Base-by-base conservation (phyloP, 2,329 filamentous ascomycete species). In the Lasiodiplodia theobromae region DNA sequence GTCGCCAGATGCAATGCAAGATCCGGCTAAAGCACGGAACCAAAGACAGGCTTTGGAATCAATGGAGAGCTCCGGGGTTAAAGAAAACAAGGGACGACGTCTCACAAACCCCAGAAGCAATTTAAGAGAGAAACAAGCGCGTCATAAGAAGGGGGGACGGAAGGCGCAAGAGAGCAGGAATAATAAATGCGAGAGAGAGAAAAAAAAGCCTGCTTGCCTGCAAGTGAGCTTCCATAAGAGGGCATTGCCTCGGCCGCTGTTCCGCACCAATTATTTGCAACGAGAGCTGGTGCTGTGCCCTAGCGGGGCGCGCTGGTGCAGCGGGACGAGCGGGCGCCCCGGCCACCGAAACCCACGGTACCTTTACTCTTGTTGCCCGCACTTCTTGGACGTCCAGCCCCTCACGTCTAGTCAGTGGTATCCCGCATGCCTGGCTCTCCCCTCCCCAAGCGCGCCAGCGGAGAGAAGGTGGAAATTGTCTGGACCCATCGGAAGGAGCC, bases 31-130 rank as follows among this genome's bases (percentile, higher is more conserved):
- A 34, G 31, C 31, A 34, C 31, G 31, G 31, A 34, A 34, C 31
- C 31, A 34, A 34, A 34, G 31, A 34, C 31, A 34, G 31, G 31
- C 31, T 34, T 34, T 37, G 25, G 28, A 31, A 25, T 37, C 23
- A 54, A 6, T 28, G n/a, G 52, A 14, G 7, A 57, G 52, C 14
- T 12, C 16, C 25, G 31, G 31, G 4, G 23, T 37, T 10, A 25
- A 40, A 58, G 18, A 40, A 40, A 40, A 18, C 7, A 25, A 21
- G 37, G 37, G 53, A 38, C 53, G 53, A 58, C 54, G 54, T 58
- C 54, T 58, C 54, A 58, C 34, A 47, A 60, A 62, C 16, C 49
- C 31, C 40, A 51, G 38, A 34, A 62, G 52, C 52, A 53, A 53
- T 10, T 14, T 11, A 18, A 18, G 25, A 18, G 16, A 49, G 16